Percentiles rank a stretch among this genome's conserved stretches.
These are phyloP conservation scores for Schizophyllum amplum DNA, from an alignment of 1,284 basidiomycete species.

Conservation along the genomic window DNA sequence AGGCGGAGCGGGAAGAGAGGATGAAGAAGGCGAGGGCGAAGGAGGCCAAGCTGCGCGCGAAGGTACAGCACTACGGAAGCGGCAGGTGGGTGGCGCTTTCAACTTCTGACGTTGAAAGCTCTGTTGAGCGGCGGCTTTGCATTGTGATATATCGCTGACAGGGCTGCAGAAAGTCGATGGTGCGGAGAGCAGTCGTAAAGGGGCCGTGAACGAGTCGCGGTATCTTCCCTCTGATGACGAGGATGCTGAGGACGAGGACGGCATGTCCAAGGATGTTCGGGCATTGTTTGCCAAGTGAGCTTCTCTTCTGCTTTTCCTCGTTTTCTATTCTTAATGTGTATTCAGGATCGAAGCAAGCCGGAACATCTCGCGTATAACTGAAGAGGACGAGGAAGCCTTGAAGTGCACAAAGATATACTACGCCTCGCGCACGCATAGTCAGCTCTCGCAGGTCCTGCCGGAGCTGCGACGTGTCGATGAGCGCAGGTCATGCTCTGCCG, in stretches of 20 bases:
- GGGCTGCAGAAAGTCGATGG: neutral
- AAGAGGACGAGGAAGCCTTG: constrained; percentile 37
- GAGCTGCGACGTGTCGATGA: constrained; percentile 70
- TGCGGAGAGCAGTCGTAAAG: constrained; percentile 1
- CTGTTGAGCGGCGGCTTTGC: no score
- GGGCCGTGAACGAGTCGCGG: constrained; percentile 25
- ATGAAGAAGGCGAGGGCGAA: constrained; percentile 37
- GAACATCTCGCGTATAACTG: constrained; percentile 9
- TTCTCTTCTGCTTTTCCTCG: neutral
- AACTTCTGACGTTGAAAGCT: no score
- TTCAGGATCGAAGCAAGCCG: constrained; percentile 19
- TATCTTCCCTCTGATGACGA: constrained; percentile 54
- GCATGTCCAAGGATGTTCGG: constrained; percentile 69
- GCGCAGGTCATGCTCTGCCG: neutral
- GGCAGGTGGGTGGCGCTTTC: constrained; percentile 38
- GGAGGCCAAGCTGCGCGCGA: neutral
- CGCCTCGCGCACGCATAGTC: constrained; percentile 92
- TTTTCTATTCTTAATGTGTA: neutral
- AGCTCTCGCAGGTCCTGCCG: constrained; percentile 84
- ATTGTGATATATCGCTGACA: neutral
- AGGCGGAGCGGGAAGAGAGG: constrained; percentile 53
- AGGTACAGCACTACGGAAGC: constrained; percentile 30
- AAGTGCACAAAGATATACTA: constrained; percentile 83
- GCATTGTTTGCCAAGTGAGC: constrained; percentile 75
- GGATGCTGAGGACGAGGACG: constrained; percentile 20